Base-by-base conservation (phyloP, 1,284 basidiomycete species). In the Cutaneotrichosporon sp. region DNA sequence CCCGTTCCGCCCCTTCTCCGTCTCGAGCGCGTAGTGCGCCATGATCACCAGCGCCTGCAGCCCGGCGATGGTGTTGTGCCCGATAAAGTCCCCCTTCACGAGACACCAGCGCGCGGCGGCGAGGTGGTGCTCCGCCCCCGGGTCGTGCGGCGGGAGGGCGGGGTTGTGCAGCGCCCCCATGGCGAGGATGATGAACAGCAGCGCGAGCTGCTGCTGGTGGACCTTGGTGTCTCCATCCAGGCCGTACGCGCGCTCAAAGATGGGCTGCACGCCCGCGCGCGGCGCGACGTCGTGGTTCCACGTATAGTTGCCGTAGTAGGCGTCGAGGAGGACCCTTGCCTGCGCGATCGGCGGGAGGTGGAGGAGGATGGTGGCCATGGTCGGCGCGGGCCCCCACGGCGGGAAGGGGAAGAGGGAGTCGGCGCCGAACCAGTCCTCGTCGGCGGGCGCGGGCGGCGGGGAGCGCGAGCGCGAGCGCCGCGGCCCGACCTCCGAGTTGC, bases 121-220 rank as follows among this genome's bases (percentile, higher is more conserved):
- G 14, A 70, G 42, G 64, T 74, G 71, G 20, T 74, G 71, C 61
- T 76, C 63, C 31, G 74, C 69, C 33, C 64, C 60, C 5, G 68
- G 62, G 56, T 76, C 70, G 53, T 77, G 62, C 16, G 73, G 68
- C 22, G 77, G 62, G 24, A 79, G 46, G 54, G 77, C 69, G 38
- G 74, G 69, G 52, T 70, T 74, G 65, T 75, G 67, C 62, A 77
- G 56, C 0, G 71, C 66, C 3, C 76, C 76, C 62, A 76, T 68
- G 2, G 76, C 76, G 14, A 76, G 60, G 52, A 75, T 68, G 22
- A 70, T 69, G 60, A 68, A 75, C 10, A 76, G 55, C 2, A 75
- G 62, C 0, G 72, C 73, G 4, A 78, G 65, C 43, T 73, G 70
- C 34, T 77, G 73, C 2, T 67, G 66, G 53, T 74, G 69, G 16